Base-by-base conservation (phyloP, 2,329 filamentous ascomycete genomes). In the Aspergillus puulaauensis region DNA sequence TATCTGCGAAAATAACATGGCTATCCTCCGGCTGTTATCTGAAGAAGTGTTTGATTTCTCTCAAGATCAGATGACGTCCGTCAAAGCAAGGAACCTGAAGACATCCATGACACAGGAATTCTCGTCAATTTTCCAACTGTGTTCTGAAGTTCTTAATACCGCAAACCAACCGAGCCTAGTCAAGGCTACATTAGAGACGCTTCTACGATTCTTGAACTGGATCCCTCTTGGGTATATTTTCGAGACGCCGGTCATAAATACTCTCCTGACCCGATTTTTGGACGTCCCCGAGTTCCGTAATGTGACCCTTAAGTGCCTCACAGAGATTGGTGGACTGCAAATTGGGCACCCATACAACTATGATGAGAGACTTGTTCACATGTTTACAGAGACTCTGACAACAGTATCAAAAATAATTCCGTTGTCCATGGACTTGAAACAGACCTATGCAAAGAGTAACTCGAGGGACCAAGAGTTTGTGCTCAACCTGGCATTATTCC, bases 1-100 rank as follows among this genome's bases (percentile, higher is more conserved):
- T 39, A 96, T 99, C 68, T 99, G 96, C 84, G 95, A 99, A 80
- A 99, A 99, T 82, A 99, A 99, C 82, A 99, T 99, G 95, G 92
- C 91, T 64, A 98, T 99, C 68, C 85, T 99, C 66, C 89, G 95
- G 59, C 81, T 99, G 68, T 84, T 99, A 46, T 99, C 95, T 6
- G 95, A 99, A 76, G 95, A 99, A 76, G 93, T 99, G 39, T 99
- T 99, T 72, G 95, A 99, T 80, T 99, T 96, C 77, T 99, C 95
- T 1, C 91, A 93, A 63, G 95, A 99, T 72, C 91, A 97, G 75
- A 97, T 99, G 93, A 99, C 95, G n/a, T 97, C 93, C 39, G 86
- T 90, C 58, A 99, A 99, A 82, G 96, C 93, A 41, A 88, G 93
- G 70, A 96, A 96, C 75, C 83, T 99, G 62, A 99, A 99, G 82